Conservation (phyloP, 257 asterid genomes). For the Eucommia ulmoides region DNA sequence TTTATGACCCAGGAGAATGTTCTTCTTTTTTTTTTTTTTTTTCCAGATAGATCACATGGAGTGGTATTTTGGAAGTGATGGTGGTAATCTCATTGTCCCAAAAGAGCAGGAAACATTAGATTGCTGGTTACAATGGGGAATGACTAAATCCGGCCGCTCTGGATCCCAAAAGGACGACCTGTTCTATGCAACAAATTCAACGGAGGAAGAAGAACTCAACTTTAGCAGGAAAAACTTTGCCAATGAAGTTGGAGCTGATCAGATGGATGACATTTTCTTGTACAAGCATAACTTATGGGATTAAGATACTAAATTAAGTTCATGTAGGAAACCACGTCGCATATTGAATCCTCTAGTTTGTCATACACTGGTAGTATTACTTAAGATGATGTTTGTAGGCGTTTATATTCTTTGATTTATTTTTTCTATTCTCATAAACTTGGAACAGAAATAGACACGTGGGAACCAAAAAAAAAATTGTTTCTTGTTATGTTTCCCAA, state of each 20-base stretch:
- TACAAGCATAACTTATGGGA: slow-evolving; percentile 24
- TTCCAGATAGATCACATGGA: slow-evolving; percentile 17
- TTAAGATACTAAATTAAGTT: slow-evolving; percentile 17
- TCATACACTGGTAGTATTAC: not conserved
- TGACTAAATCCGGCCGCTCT: slow-evolving; percentile 10
- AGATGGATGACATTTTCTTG: slow-evolving; percentile 37
- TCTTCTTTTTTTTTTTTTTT: no score
- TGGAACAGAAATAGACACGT: not conserved
- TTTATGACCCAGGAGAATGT: no score
- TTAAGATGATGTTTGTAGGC: not conserved
- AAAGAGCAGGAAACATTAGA: slow-evolving; percentile 15
- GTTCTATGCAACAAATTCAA: slow-evolving; percentile 1
- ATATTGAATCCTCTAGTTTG: not conserved
- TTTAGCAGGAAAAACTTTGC: slow-evolving; percentile 7
- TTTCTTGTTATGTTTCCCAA: no score
- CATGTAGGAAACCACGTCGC: slow-evolving; percentile 5
- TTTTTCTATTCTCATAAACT: not conserved
- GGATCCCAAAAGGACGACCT: slow-evolving; percentile 14
- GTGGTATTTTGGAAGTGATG: slow-evolving; percentile 16
- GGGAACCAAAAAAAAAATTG: no score
- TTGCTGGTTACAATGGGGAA: slow-evolving; percentile 26
- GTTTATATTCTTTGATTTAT: not conserved
- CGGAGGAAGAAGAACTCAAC: slow-evolving; percentile 13
- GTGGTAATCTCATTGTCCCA: slow-evolving; percentile 19
- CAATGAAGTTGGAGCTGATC: slow-evolving; percentile 11